Percentiles rank a stretch among this genome's conserved stretches.
phyloP scores from a whole-genome alignment of 371 early-diverging fungal species.

The Mortierella sp. region DNA sequence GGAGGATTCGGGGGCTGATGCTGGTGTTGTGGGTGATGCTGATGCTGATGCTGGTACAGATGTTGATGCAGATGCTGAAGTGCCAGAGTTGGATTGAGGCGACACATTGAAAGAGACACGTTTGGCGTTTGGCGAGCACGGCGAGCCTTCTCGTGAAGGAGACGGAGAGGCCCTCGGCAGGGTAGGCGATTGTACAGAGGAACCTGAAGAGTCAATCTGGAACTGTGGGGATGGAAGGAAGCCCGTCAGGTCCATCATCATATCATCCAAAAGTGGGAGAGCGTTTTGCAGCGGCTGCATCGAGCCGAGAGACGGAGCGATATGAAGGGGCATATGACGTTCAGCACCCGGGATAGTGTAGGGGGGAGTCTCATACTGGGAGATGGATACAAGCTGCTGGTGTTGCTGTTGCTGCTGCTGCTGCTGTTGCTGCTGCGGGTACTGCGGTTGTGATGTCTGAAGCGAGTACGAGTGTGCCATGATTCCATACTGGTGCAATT shows the following conservation, averaged over 20 bases:
- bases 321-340: too few species aligned
- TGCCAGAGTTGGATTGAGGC: too few species aligned
- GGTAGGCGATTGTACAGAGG: slow-evolving; percentile 12
- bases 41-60: background rate
- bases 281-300: too few species aligned
- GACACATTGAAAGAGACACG: background rate
- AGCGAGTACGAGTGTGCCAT: too few species aligned
- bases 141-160: slow-evolving; percentile 20
- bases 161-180: slow-evolving; percentile 22
- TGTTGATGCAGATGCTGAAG: background rate
- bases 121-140: slow-evolving; percentile 6
- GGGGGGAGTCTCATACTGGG: slow-evolving; percentile 11
- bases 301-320: too few species aligned
- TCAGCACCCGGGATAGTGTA: slow-evolving; percentile 18
- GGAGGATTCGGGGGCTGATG: background rate
- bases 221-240: slow-evolving; percentile 14
- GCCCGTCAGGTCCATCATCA: slow-evolving; percentile 13
- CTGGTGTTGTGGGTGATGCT: background rate
- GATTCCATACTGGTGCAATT: background rate
- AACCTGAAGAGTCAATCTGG: background rate
- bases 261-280: too few species aligned
- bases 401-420: background rate
- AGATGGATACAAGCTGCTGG: slow-evolving; percentile 1
- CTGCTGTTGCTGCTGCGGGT: background rate
- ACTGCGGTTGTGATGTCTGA: background rate